These are phyloP conservation scores for Pseudophaeomoniella oleicola DNA, from an alignment of 2,329 filamentous ascomycete species.

Conservation along the genomic window DNA sequence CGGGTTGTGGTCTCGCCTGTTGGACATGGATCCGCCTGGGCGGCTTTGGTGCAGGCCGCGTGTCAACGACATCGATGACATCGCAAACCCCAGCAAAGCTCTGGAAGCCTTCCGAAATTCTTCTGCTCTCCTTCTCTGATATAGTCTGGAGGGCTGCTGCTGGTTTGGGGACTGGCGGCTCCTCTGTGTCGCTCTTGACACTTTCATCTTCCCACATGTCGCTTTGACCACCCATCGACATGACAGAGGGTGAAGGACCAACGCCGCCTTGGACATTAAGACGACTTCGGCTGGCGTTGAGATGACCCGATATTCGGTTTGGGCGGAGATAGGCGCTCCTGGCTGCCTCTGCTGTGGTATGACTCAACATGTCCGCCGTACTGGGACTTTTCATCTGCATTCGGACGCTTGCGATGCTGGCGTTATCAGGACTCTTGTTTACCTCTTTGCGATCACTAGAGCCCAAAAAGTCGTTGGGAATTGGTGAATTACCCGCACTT, in stretches of 20 bases:
- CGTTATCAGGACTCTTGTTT: background rate
- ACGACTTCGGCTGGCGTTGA: slow-evolving; percentile 4
- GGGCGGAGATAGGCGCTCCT: slow-evolving; percentile 1
- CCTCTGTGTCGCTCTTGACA: slow-evolving; percentile 8
- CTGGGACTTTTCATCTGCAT: background rate
- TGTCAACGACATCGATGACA: slow-evolving; percentile 2
- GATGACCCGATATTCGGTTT: slow-evolving; percentile 5
- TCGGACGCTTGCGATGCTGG: background rate
- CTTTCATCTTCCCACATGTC: slow-evolving; percentile 24
- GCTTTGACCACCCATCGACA: slow-evolving; percentile 12
- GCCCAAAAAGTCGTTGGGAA: background rate
- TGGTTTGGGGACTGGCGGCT: slow-evolving; percentile 2
- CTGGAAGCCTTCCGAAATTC: background rate
- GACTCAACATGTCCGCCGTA: slow-evolving; percentile 2
- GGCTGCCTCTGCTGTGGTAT: background rate
- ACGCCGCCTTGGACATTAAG: background rate
- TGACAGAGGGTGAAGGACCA: slow-evolving; percentile 4
- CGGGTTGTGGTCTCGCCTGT: background rate
- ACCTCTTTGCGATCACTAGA: background rate
- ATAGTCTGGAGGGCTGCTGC: slow-evolving; percentile 7
- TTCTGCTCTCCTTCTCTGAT: slow-evolving; percentile 3
- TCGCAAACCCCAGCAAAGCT: background rate
- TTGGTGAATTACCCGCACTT: background rate
- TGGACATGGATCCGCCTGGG: background rate
- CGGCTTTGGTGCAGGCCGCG: too few species aligned